Evolutionary conservation across 2,329 filamentous ascomycete species (phyloP).

Genomic region (Cordyceps javanica): DNA sequence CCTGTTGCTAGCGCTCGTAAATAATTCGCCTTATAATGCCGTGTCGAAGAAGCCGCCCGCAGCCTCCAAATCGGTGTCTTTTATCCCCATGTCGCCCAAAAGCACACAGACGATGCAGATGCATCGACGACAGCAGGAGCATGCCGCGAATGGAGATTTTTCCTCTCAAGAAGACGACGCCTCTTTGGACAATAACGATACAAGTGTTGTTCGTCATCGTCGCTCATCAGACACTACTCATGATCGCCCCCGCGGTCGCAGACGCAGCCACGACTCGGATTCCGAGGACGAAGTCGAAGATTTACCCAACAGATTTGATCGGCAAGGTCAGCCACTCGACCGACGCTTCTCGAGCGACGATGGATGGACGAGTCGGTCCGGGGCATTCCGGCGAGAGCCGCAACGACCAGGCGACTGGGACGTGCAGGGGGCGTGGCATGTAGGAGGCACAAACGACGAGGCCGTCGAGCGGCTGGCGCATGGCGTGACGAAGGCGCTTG

Average conservation of each 20-base stretch:
- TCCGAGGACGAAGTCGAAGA: slow-evolving; percentile 35
- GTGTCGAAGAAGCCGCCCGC: not conserved
- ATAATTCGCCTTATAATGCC: not conserved
- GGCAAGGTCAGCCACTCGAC: slow-evolving; percentile 35
- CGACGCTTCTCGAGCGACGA: slow-evolving; percentile 14
- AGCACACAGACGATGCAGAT: slow-evolving; percentile 39
- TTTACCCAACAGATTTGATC: slow-evolving; percentile 43
- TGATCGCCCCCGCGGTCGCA: slow-evolving; percentile 22
- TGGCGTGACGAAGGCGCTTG: slow-evolving; percentile 24
- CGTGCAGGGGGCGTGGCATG: slow-evolving; percentile 37
- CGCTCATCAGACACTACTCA: slow-evolving; percentile 30
- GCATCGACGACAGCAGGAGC: slow-evolving; percentile 31
- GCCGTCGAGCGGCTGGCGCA: slow-evolving; percentile 33
- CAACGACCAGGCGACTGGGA: slow-evolving; percentile 28
- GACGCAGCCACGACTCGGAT: slow-evolving; percentile 17
- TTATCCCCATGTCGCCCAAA: slow-evolving; percentile 44
- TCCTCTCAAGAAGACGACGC: slow-evolving; percentile 16
- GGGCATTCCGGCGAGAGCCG: slow-evolving; percentile 36
- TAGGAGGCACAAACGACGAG: slow-evolving; percentile 37
- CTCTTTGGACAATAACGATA: slow-evolving; percentile 16
- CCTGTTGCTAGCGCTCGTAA: slow-evolving; percentile 25
- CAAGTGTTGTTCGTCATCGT: slow-evolving; percentile 19
- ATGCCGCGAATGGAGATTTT: slow-evolving; percentile 16
- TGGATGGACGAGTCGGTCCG: slow-evolving; percentile 31
- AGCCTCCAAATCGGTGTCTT: slow-evolving; percentile 37